Conservation (phyloP, 2,329 filamentous ascomycete genomes). For the Ascochyta clinopodiicola region DNA sequence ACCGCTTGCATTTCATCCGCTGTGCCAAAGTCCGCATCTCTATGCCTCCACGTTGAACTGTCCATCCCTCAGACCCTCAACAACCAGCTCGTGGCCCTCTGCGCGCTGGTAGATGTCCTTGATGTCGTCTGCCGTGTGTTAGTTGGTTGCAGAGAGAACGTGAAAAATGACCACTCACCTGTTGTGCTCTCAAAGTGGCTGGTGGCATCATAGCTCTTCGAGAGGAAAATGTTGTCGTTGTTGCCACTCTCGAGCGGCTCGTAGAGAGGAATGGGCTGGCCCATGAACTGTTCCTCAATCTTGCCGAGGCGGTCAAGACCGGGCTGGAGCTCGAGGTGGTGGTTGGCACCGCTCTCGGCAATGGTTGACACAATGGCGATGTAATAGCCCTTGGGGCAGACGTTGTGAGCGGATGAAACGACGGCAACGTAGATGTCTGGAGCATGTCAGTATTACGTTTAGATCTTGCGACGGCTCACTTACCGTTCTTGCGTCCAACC, state of each 20-base stretch:
- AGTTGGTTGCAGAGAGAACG: conserved; percentile 2
- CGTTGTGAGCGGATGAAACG: conserved; percentile 94
- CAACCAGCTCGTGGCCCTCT: conserved; percentile 82
- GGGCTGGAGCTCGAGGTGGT: conserved; percentile 91
- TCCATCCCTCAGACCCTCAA: conserved; percentile 84
- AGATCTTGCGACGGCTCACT: conserved; percentile 43
- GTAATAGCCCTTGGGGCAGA: conserved; percentile 99
- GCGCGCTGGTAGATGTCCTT: conserved; percentile 89
- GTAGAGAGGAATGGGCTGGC: conserved; percentile 89
- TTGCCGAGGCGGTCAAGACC: conserved; percentile 90
- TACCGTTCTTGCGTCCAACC: conserved; percentile 94
- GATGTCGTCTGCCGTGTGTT: conserved; percentile 76
- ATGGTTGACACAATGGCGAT: conserved; percentile 98
- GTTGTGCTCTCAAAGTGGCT: conserved; percentile 95
- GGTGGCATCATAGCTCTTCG: conserved; percentile 97
- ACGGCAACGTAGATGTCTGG: conserved; percentile 98
- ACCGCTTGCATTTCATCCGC: conserved; percentile 18
- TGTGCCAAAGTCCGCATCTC: conserved; percentile 1
- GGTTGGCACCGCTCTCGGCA: conserved; percentile 88
- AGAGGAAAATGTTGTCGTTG: conserved; percentile 94
- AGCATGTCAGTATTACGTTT: too few relatives aligned
- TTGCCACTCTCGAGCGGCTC: conserved; percentile 83
- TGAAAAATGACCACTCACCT: conserved; percentile 50
- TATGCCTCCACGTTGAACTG: conserved; percentile 68
- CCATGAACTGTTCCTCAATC: conserved; percentile 98